Percentiles rank a stretch among this genome's conserved stretches.
Evolutionary conservation across 805 yeast genomes (phyloP).

Genomic region (Saturnispora hagleri): DNA sequence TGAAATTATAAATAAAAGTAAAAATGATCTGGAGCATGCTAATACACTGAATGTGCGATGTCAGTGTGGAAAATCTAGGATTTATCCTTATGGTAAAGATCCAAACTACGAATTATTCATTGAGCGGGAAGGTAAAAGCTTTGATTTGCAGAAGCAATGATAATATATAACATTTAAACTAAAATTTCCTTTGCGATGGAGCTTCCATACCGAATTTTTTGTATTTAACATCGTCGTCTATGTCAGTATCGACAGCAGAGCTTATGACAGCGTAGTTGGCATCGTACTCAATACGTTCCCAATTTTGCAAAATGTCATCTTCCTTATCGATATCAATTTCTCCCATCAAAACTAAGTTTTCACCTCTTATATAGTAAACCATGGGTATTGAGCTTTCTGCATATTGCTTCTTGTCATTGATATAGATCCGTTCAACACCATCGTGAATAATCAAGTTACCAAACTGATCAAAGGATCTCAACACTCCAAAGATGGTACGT

Average conservation of each 20-base stretch:
- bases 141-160: neutral
- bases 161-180: neutral
- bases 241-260: neutral
- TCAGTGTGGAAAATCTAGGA: constrained; percentile 40
- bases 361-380: constrained; percentile 87
- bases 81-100: constrained; percentile 57
- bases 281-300: constrained; percentile 49
- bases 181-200: neutral
- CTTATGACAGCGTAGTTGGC: constrained; percentile 2
- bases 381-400: constrained; percentile 61
- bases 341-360: constrained; percentile 88
- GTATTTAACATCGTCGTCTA: neutral
- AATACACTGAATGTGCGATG: constrained; percentile 47
- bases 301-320: constrained; percentile 52
- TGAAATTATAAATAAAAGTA: constrained; percentile 36
- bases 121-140: constrained; percentile 28
- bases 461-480: constrained; percentile 92
- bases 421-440: constrained; percentile 75
- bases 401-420: constrained; percentile 40
- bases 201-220: constrained; percentile 3
- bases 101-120: constrained; percentile 39
- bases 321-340: constrained; percentile 86
- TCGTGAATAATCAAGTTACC: constrained; percentile 91
- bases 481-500: constrained; percentile 73
- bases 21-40: constrained; percentile 20